Conservation (phyloP, 169 alveolate species). For the Plasmodium chabaudi region DNA sequence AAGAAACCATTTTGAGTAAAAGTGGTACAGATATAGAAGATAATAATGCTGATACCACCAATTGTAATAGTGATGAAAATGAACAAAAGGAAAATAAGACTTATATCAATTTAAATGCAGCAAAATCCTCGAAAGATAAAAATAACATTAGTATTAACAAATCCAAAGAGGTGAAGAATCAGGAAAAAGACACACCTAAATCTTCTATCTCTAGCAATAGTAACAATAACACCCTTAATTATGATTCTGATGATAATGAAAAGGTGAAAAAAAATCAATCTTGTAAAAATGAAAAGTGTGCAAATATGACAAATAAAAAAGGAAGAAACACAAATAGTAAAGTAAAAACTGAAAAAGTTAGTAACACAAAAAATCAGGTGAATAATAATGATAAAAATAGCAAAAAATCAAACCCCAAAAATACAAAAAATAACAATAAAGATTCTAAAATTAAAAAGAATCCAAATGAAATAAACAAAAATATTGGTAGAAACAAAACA, state of each 20-base stretch:
- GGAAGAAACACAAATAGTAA: neutral
- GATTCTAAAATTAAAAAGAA: conserved; percentile 9
- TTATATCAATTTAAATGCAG: too few relatives aligned
- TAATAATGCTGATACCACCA: conserved; percentile 4
- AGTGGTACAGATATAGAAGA: neutral
- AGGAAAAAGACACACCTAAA: neutral
- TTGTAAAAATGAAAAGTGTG: neutral
- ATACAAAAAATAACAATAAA: conserved; percentile 3
- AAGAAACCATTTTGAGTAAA: neutral
- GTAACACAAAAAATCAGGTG: neutral
- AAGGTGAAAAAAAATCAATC: neutral
- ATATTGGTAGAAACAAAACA: neutral
- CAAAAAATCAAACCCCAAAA: neutral
- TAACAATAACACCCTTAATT: neutral
- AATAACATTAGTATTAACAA: conserved; percentile 3
- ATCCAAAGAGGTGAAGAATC: neutral
- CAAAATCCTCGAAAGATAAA: neutral
- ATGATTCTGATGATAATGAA: neutral
- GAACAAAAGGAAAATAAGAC: neutral
- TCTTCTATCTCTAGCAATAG: neutral
- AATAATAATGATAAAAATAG: conserved; percentile 4
- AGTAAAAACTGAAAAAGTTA: neutral
- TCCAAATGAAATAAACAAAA: neutral
- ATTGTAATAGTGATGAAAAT: neutral
- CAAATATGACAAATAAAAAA: neutral